Conservation (phyloP, 2,329 filamentous ascomycete species). For the Ceratocystiopsis sp. region DNA sequence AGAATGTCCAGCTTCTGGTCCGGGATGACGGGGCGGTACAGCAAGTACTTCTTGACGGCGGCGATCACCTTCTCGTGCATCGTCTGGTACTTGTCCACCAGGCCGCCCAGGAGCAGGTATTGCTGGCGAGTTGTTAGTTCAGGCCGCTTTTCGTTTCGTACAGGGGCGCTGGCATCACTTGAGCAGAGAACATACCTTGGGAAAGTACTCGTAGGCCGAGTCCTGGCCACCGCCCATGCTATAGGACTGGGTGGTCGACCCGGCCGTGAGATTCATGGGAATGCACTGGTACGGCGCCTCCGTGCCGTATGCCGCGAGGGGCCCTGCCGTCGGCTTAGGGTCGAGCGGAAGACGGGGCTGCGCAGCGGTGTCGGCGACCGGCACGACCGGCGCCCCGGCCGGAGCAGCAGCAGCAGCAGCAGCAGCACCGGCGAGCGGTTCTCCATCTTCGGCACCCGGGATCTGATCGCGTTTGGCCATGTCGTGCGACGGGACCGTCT, state of each 20-base stretch:
- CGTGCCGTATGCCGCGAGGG: constrained; percentile 19
- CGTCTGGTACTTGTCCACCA: constrained; percentile 51
- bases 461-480: too few relatives aligned
- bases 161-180: too few relatives aligned
- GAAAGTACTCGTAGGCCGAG: constrained; percentile 56
- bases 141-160: background rate
- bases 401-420: too few relatives aligned
- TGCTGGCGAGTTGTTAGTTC: constrained; percentile 24
- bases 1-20: constrained; percentile 51
- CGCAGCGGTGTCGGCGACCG: too few relatives aligned
- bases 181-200: constrained; percentile 23
- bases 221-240: constrained; percentile 50
- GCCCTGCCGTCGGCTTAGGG: constrained; percentile 1
- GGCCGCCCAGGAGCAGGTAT: constrained; percentile 60
- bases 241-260: constrained; percentile 17
- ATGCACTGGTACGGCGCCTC: constrained; percentile 31
- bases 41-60: constrained; percentile 52
- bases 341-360: too few relatives aligned
- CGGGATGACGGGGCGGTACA: constrained; percentile 62
- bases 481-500: too few relatives aligned
- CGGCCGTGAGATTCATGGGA: constrained; percentile 38
- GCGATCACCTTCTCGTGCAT: constrained; percentile 55
- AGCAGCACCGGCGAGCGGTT: too few relatives aligned
- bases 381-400: too few relatives aligned
- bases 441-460: too few relatives aligned